These are phyloP conservation scores for Omphalotus guepiniiformis DNA, from an alignment of 768 basidiomycete species.

Conservation along the genomic window DNA sequence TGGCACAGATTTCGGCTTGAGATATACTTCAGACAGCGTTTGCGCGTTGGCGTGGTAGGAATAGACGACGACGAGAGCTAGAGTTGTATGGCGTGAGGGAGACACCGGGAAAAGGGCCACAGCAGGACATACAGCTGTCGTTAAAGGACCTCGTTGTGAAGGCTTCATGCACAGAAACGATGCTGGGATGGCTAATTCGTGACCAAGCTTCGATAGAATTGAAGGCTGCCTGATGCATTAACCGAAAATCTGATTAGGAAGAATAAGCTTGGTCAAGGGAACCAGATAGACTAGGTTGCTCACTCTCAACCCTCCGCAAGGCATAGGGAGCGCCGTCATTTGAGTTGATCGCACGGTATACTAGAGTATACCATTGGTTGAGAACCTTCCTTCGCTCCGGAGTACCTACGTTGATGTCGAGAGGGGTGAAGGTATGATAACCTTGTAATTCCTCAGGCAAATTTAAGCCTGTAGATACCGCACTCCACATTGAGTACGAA, in stretches of 20 bases:
- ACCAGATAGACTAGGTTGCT: slow-evolving; percentile 20
- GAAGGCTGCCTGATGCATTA: slow-evolving; percentile 81
- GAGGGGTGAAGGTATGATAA: slow-evolving; percentile 82
- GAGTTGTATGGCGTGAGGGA: slow-evolving; percentile 4
- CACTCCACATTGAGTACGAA: slow-evolving; percentile 1
- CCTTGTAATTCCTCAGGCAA: slow-evolving; percentile 87
- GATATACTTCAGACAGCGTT: slow-evolving; percentile 76
- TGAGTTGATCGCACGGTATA: slow-evolving; percentile 78
- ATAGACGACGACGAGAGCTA: slow-evolving; percentile 90
- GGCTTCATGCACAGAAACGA: slow-evolving; percentile 82
- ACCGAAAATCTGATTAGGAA: slow-evolving; percentile 63
- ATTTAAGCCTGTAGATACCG: slow-evolving; percentile 42
- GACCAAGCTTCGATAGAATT: slow-evolving; percentile 82
- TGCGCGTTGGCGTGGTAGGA: slow-evolving; percentile 82
- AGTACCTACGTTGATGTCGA: slow-evolving; percentile 49
- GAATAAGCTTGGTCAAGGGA: slow-evolving; percentile 5
- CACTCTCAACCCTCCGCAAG: slow-evolving; percentile 86
- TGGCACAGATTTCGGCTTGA: slow-evolving; percentile 48
- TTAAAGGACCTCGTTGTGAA: slow-evolving; percentile 93
- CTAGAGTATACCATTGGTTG: slow-evolving; percentile 78
- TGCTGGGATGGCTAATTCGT: slow-evolving; percentile 76
- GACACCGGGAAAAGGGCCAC: background rate
- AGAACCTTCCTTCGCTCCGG: slow-evolving; percentile 68
- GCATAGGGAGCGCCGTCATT: slow-evolving; percentile 76
- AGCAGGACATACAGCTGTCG: slow-evolving; percentile 73